These are phyloP conservation scores for Penicillium sp. DNA, from an alignment of 2,329 filamentous ascomycete genomes.

Conservation along the genomic window DNA sequence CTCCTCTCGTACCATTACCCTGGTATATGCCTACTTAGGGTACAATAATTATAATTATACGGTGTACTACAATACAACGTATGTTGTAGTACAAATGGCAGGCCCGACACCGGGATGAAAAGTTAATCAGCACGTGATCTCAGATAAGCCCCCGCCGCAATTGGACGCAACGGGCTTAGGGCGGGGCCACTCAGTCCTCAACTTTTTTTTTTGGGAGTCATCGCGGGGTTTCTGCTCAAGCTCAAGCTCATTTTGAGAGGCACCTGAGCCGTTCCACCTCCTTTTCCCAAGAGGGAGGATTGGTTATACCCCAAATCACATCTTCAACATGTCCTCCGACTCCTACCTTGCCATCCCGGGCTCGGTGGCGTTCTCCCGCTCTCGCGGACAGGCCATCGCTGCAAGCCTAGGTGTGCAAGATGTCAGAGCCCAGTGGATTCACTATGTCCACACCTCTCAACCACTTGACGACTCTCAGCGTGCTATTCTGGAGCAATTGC, in stretches of 20 bases:
- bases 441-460: slow-evolving; percentile 67
- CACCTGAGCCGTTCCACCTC: slow-evolving; percentile 27
- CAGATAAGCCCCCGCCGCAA: slow-evolving; percentile 25
- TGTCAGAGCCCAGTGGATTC: slow-evolving; percentile 55
- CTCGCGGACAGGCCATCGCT: slow-evolving; percentile 49
- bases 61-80: no score
- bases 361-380: slow-evolving; percentile 51
- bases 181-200: slow-evolving; percentile 28
- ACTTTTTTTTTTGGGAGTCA: slow-evolving; percentile 19
- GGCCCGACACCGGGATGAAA: no score
- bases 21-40: no score
- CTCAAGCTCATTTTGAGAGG: slow-evolving; percentile 30
- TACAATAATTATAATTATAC: no score
- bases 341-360: slow-evolving; percentile 44
- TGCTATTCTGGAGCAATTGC: slow-evolving; percentile 60
- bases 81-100: no score
- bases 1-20: no score
- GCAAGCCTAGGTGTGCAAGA: slow-evolving; percentile 47
- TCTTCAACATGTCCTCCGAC: slow-evolving; percentile 38
- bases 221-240: slow-evolving; percentile 30
- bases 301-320: slow-evolving; percentile 8
- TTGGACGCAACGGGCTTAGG: slow-evolving; percentile 25
- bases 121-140: slow-evolving; percentile 25
- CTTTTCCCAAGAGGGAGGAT: slow-evolving; percentile 23
- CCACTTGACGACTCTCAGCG: slow-evolving; percentile 53